phyloP scores from a whole-genome alignment of 257 asterid genomes.

The Agastache rugosa region DNA sequence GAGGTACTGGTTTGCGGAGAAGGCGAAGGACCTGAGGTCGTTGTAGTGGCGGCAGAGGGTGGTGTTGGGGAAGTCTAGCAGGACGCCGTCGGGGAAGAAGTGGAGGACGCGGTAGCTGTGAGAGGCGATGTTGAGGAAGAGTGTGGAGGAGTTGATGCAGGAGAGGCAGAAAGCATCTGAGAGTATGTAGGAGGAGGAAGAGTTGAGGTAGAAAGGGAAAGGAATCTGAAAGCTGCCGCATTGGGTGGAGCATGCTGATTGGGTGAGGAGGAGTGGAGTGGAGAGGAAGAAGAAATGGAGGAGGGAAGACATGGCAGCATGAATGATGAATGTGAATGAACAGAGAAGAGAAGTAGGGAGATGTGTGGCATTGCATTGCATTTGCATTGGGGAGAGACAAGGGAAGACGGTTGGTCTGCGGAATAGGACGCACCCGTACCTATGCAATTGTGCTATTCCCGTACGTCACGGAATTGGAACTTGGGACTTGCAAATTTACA shows the following conservation, averaged over 20 bases:
- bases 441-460: constrained; percentile 46
- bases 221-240: constrained; percentile 58
- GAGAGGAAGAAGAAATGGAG: constrained; percentile 33
- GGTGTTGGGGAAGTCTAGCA: constrained; percentile 62
- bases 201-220: constrained; percentile 58
- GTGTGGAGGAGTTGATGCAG: constrained; percentile 58
- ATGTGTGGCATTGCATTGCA: background rate
- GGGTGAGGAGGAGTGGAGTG: constrained; percentile 13
- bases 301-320: constrained; percentile 34
- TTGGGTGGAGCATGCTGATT: constrained; percentile 23
- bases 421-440: constrained; percentile 55
- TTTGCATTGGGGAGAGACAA: constrained; percentile 49
- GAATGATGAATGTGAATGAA: background rate
- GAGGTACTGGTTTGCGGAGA: constrained; percentile 46
- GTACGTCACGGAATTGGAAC: constrained; percentile 49
- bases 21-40: constrained; percentile 55
- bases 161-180: constrained; percentile 52
- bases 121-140: constrained; percentile 49
- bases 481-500: constrained; percentile 22
- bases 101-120: constrained; percentile 52
- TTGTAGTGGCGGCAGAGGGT: constrained; percentile 62
- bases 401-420: constrained; percentile 60
- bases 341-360: no score
- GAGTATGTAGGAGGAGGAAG: constrained; percentile 29
- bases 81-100: constrained; percentile 61